Percentiles rank a stretch among this genome's conserved stretches.
These are phyloP conservation scores for Pestalotiopsis sp. DNA, from an alignment of 2,329 filamentous ascomycete species.

Conservation along the genomic window DNA sequence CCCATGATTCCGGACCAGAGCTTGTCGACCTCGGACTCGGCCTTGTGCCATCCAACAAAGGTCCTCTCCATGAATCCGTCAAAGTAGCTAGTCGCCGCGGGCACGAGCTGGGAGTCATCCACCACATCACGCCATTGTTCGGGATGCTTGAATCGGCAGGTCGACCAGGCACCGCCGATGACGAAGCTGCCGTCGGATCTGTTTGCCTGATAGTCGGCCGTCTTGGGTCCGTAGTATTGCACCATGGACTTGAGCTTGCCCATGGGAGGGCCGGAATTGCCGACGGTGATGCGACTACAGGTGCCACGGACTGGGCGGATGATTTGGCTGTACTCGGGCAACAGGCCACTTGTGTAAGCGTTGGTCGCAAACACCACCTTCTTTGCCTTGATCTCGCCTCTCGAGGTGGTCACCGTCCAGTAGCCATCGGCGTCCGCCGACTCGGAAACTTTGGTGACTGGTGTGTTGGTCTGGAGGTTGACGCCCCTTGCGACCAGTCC, in stretches of 20 bases:
- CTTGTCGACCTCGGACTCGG: constrained; percentile 32
- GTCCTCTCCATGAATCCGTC: constrained; percentile 44
- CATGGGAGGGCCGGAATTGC: constrained; percentile 7
- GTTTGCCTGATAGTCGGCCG: constrained; percentile 38
- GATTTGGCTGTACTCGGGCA: constrained; percentile 9
- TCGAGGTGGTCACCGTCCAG: neutral
- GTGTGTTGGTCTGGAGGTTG: constrained; percentile 13
- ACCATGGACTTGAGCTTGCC: constrained; percentile 20
- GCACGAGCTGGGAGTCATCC: constrained; percentile 41
- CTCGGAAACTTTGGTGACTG: neutral
- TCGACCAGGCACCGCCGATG: constrained; percentile 40
- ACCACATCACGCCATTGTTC: constrained; percentile 42
- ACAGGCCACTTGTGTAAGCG: constrained; percentile 11
- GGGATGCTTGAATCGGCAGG: constrained; percentile 30
- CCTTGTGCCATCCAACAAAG: constrained; percentile 47
- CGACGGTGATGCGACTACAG: constrained; percentile 17
- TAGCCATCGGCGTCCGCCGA: neutral
- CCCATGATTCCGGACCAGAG: constrained; percentile 41
- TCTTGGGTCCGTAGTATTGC: constrained; percentile 18
- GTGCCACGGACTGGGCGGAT: constrained; percentile 13
- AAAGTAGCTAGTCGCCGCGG: constrained; percentile 39
- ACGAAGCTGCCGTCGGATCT: constrained; percentile 40
- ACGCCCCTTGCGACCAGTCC: constrained; percentile 3
- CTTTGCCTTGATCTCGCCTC: constrained; percentile 8
- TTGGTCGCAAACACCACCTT: constrained; percentile 13